Base-by-base conservation (phyloP, 2,329 filamentous ascomycete species). In the Pseudogymnoascus sp. region DNA sequence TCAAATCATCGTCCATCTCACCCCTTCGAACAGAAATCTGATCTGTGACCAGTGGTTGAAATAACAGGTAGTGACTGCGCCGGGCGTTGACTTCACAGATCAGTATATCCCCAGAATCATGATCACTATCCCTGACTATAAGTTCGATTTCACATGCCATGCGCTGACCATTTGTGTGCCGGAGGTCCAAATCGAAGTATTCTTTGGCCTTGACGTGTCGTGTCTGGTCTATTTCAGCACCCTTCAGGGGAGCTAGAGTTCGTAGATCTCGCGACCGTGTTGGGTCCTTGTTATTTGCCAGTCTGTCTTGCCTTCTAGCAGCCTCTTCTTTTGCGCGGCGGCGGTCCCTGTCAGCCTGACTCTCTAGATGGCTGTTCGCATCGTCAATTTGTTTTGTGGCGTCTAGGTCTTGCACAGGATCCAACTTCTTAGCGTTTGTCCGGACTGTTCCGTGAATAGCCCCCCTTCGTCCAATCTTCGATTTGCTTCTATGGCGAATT, bases 191-290 rank as follows among this genome's bases (percentile, higher is more conserved):
- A 63, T 89, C 88, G 73, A 99, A 99, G 68, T 89, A 86, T 73
- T 99, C 94, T 70, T 96, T 88, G 51, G 93, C 92, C 66, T 85
- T 87, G 42, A 99, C 95, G 70, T 92, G 91, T 62, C 91, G 86
- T 39, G 78, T 82, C n/a, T 84, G 81, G 70, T 96, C 87, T 62
- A 97, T 87, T 44, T 78, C 80, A 8, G 94, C 84, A 61, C 84
- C 84, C 35, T 86, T 83, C 36, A 92, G 80, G 1, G 89, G 83
- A 10, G 84, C 85, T 61, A 99, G 77, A 13, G 87, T 96, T 66
- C 86, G 84, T 10, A 92, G 82, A 73, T 97, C 90, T 66, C 92
- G 85, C 55, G 88, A 86, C 63, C 91, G 84, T 9, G 87, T 91
- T 4, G 90, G 83, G 75, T 97, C 93, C 13, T 95, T 93, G 64